Evolutionary conservation across 2,329 filamentous ascomycete species (phyloP).

Genomic region (Colletotrichum sp.): DNA sequence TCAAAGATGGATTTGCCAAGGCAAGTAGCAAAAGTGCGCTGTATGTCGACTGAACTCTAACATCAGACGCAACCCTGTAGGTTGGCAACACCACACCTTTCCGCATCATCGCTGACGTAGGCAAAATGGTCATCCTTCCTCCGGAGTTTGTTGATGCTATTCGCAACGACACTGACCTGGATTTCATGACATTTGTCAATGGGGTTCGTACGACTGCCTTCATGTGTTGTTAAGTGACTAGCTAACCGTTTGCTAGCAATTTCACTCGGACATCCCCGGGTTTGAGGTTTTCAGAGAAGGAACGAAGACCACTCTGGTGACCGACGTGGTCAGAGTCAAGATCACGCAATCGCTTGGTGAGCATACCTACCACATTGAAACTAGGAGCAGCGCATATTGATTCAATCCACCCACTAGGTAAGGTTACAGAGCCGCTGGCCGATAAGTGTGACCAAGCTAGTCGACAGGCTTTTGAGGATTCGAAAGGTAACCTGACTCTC

Average conservation of each 20-base stretch:
- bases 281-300: neutral
- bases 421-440: neutral
- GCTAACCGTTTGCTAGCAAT: neutral
- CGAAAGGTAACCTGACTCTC: neutral
- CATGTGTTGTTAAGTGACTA: neutral
- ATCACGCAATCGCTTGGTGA: neutral
- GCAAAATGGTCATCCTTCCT: neutral
- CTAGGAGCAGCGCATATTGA: neutral
- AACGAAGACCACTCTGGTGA: neutral
- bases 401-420: neutral
- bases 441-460: neutral
- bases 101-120: neutral
- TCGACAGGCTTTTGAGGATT: neutral
- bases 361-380: neutral
- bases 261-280: neutral
- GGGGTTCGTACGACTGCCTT: neutral
- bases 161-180: neutral
- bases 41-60: neutral
- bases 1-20: neutral
- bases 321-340: neutral
- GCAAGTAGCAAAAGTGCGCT: rapidly evolving
- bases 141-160: neutral
- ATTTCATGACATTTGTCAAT: neutral
- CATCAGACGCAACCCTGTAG: rapidly evolving
- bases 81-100: neutral